Evolutionary conservation across 208 protist species (phyloP).

Genomic region (Trypanosoma rangeli): DNA sequence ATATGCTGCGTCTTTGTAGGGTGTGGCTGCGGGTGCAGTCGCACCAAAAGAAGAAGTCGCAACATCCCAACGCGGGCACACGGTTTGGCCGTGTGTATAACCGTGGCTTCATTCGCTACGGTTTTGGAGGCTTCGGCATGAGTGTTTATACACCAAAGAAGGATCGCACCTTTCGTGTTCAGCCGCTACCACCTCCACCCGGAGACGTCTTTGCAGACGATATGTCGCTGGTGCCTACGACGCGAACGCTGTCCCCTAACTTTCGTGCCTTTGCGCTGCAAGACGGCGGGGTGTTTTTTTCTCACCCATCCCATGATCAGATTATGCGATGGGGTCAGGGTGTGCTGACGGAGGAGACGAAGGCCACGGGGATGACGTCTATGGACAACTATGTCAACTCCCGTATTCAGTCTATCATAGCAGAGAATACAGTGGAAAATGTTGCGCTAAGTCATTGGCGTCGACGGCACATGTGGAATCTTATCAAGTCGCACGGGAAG

Average conservation of each 20-base stretch:
- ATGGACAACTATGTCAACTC: slow-evolving; percentile 84
- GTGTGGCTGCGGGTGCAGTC: slow-evolving; percentile 74
- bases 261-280: slow-evolving; percentile 79
- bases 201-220: slow-evolving; percentile 39
- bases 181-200: slow-evolving; percentile 24
- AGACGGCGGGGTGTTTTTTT: slow-evolving; percentile 80
- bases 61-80: slow-evolving; percentile 83
- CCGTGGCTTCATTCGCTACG: slow-evolving; percentile 83
- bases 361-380: slow-evolving; percentile 58
- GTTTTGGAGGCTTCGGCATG: slow-evolving; percentile 90
- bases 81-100: slow-evolving; percentile 90
- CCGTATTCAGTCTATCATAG: slow-evolving; percentile 88
- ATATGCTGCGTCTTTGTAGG: slow-evolving; percentile 68
- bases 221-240: slow-evolving; percentile 51
- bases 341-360: slow-evolving; percentile 64
- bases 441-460: slow-evolving; percentile 82
- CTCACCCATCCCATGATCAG: slow-evolving; percentile 80
- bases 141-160: slow-evolving; percentile 87
- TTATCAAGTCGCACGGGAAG: slow-evolving; percentile 80
- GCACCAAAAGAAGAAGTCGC: slow-evolving; percentile 78
- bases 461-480: slow-evolving; percentile 80
- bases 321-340: slow-evolving; percentile 79
- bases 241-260: slow-evolving; percentile 77
- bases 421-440: slow-evolving; percentile 88
- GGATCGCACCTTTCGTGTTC: slow-evolving; percentile 63